These are phyloP conservation scores for Yamadazyma scolyti DNA, from an alignment of 805 yeast species.

Conservation along the genomic window DNA sequence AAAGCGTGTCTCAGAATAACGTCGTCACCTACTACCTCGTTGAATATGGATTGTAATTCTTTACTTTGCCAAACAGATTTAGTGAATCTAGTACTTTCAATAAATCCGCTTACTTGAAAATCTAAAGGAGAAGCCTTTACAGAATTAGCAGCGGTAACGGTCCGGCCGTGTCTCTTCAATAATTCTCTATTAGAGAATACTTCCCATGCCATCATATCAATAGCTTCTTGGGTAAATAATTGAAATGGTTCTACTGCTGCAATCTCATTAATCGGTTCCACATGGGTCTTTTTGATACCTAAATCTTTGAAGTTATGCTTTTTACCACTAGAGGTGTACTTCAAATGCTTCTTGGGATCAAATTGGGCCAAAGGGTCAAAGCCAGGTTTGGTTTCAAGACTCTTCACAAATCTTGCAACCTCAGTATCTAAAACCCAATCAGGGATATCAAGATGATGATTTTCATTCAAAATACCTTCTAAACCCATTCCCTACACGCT, in stretches of 20 bases:
- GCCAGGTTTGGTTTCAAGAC: conserved; percentile 6
- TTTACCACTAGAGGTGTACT: conserved; percentile 24
- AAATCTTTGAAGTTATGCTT: conserved; percentile 33
- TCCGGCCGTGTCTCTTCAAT: conserved; percentile 17
- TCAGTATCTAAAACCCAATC: conserved; percentile 5
- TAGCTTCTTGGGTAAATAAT: conserved; percentile 23
- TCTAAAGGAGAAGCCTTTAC: conserved; percentile 21
- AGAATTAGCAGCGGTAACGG: conserved; percentile 13
- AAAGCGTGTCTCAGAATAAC: conserved; percentile 16
- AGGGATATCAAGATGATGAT: conserved; percentile 5
- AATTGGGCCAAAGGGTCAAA: conserved; percentile 8
- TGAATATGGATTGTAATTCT: conserved; percentile 17
- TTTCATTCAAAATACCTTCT: conserved; percentile 7
- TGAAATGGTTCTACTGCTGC: conserved; percentile 28
- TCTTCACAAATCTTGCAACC: conserved; percentile 1
- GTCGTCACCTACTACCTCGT: conserved; percentile 18
- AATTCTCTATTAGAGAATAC: conserved; percentile 13
- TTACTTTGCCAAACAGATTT: conserved; percentile 23
- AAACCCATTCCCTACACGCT: too few relatives aligned
- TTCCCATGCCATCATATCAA: conserved; percentile 23
- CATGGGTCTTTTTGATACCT: conserved; percentile 29
- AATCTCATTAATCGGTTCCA: conserved; percentile 25
- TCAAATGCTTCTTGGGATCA: conserved; percentile 11
- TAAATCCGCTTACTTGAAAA: conserved; percentile 23
- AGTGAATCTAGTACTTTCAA: conserved; percentile 16